Percentiles rank a stretch among this genome's conserved stretches.
These are phyloP conservation scores for Pseudogymnoascus sp. DNA, from an alignment of 2,329 filamentous ascomycete species.

Conservation along the genomic window DNA sequence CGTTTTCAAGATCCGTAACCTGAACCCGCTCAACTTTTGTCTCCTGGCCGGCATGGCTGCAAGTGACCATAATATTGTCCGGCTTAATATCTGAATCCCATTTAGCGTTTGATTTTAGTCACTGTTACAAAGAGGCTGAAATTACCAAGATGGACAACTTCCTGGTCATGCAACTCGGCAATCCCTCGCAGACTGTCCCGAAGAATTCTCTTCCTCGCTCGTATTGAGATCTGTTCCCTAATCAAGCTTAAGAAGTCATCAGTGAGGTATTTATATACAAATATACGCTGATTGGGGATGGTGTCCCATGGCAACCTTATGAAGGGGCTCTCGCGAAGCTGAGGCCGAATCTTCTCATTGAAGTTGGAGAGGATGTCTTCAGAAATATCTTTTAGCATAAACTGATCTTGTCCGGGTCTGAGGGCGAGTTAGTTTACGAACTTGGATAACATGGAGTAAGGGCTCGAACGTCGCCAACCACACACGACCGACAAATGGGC, in stretches of 20 bases:
- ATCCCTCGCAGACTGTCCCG: conserved; percentile 9
- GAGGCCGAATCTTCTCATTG: conserved; percentile 21
- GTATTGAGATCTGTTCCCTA: conserved; percentile 11
- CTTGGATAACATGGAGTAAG: background rate
- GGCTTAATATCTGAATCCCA: conserved; percentile 12
- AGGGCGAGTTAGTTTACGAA: conserved; percentile 1
- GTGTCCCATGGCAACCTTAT: conserved; percentile 7
- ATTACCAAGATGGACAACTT: conserved; percentile 11
- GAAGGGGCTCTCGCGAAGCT: conserved; percentile 15
- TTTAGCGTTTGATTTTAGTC: background rate
- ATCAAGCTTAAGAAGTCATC: conserved; percentile 12
- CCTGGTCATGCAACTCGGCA: conserved; percentile 10
- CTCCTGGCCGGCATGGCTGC: background rate
- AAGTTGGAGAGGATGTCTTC: conserved; percentile 11
- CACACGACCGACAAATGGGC: conserved; percentile 26
- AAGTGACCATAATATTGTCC: conserved; percentile 11
- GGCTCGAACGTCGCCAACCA: conserved; percentile 28
- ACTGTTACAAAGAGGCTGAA: background rate
- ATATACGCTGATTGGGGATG: conserved; percentile 3
- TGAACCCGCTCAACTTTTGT: conserved; percentile 11
- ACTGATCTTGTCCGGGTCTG: conserved; percentile 12
- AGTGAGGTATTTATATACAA: conserved; percentile 13
- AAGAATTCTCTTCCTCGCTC: conserved; percentile 11
- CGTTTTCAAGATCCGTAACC: conserved; percentile 19
- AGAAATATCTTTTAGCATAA: conserved; percentile 11